A percentile compares a stretch with the other conserved stretches of the same genome.
These are phyloP conservation scores for Protomyces inundatus DNA, from an alignment of 1,139 yeast genomes.

Conservation along the genomic window DNA sequence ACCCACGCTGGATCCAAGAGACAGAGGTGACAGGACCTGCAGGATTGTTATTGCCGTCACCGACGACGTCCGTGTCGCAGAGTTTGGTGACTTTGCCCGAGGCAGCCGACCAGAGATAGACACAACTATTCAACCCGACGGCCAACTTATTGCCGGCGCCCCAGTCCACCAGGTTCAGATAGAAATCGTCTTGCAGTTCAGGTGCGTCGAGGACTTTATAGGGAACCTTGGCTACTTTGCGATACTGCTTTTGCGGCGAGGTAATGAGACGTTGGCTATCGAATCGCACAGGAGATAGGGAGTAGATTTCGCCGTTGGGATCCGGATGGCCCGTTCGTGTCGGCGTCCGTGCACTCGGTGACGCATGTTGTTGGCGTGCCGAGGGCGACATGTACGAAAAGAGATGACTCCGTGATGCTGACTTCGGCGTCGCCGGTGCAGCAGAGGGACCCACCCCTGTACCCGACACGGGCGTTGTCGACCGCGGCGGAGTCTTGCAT, in stretches of 20 bases:
- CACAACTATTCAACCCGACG: conserved; percentile 83
- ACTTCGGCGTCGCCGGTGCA: conserved; percentile 30
- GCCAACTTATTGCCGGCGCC: conserved; percentile 83
- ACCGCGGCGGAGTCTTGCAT: conserved; percentile 32
- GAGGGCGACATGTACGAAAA: conserved; percentile 60
- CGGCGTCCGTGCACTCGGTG: conserved; percentile 6
- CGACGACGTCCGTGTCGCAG: conserved; percentile 49
- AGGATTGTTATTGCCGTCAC: conserved; percentile 34
- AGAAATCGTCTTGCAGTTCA: conserved; percentile 87
- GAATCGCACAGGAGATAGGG: conserved; percentile 80
- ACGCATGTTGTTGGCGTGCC: conserved; percentile 39
- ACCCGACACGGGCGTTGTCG: conserved; percentile 1
- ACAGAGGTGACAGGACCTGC: conserved; percentile 69
- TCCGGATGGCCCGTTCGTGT: conserved; percentile 51
- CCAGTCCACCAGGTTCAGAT: conserved; percentile 91
- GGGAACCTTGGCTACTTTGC: conserved; percentile 74
- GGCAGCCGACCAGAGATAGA: conserved; percentile 85
- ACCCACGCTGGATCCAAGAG: conserved; percentile 78
- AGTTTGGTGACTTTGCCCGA: conserved; percentile 79
- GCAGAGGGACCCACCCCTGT: conserved; percentile 1
- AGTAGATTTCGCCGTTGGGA: conserved; percentile 52
- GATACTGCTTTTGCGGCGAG: conserved; percentile 73
- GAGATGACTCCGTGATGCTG: conserved; percentile 55
- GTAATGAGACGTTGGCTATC: conserved; percentile 75
- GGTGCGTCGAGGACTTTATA: conserved; percentile 95